phyloP scores from a whole-genome alignment of 176 grass and related monocot species.

The Themeda triandra region DNA sequence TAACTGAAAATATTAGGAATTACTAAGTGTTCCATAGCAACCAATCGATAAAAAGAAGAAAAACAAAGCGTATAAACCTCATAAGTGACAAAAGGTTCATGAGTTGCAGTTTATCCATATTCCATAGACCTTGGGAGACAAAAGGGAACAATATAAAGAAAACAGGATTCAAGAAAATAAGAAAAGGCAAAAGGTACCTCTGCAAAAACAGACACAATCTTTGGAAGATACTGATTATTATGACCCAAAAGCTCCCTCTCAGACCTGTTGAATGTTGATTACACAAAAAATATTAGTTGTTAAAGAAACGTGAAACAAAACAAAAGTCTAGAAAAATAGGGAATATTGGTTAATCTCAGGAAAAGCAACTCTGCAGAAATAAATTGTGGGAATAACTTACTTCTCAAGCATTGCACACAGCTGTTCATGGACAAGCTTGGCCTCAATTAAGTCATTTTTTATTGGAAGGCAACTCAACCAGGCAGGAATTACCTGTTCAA shows the following conservation, averaged over 20 bases:
- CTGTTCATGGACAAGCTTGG: constrained; percentile 78
- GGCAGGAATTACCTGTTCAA: constrained; percentile 59
- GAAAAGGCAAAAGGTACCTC: constrained; percentile 44
- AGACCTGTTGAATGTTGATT: constrained; percentile 39
- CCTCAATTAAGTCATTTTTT: constrained; percentile 80
- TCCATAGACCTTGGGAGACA: not conserved
- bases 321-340: not conserved
- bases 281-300: not conserved
- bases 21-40: not conserved
- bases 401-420: constrained; percentile 75
- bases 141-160: not conserved
- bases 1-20: not conserved
- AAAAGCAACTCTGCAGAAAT: constrained; percentile 7
- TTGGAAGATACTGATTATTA: constrained; percentile 72
- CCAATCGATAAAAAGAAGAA: not conserved
- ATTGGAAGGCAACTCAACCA: constrained; percentile 67
- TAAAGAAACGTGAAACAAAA: not conserved
- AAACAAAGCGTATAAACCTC: no score
- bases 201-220: constrained; percentile 66
- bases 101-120: not conserved
- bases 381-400: constrained; percentile 37
- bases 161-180: constrained; percentile 2
- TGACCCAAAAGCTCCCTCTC: constrained; percentile 63
- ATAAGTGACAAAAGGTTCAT: not conserved
- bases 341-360: constrained; percentile 1